Conservation (phyloP, 2,329 filamentous ascomycete species). For the Colletotrichum tofieldiae region DNA sequence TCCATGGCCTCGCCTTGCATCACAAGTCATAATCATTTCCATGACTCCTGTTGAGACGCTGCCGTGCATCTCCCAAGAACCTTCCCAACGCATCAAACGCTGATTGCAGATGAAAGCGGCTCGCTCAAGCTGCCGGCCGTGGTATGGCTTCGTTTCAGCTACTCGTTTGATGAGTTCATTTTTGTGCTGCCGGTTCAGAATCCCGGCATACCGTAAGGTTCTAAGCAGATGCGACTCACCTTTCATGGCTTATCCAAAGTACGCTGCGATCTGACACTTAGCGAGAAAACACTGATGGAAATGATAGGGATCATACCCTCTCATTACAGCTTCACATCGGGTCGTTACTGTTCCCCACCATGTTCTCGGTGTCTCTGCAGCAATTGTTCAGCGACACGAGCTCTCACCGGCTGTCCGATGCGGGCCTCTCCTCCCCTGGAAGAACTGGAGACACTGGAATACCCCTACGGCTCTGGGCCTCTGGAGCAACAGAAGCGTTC, state of each 20-base stretch:
- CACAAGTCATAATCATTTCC: not conserved
- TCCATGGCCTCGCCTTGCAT: conserved; percentile 10
- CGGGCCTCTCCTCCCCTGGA: not conserved
- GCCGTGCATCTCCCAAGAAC: not conserved
- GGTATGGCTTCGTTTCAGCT: not conserved
- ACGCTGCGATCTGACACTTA: not conserved
- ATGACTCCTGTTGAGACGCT: conserved; percentile 23
- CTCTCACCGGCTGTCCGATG: conserved; percentile 11
- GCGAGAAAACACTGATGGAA: not conserved
- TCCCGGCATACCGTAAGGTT: not conserved
- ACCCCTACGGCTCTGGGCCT: conserved; percentile 9
- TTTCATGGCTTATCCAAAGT: not conserved
- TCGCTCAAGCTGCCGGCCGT: not conserved
- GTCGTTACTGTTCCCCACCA: not conserved
- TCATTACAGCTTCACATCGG: not conserved
- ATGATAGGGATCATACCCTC: conserved; percentile 3
- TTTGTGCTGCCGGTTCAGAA: not conserved
- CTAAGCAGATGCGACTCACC: not conserved
- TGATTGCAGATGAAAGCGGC: not conserved
- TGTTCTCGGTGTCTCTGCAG: conserved; percentile 18
- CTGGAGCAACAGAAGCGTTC: not conserved
- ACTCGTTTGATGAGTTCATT: not conserved
- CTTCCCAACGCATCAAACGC: not conserved
- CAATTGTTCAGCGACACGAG: not conserved
- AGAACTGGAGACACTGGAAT: conserved; percentile 8